Base-by-base conservation (phyloP, 805 yeast genomes). In the Candida insectorum region DNA sequence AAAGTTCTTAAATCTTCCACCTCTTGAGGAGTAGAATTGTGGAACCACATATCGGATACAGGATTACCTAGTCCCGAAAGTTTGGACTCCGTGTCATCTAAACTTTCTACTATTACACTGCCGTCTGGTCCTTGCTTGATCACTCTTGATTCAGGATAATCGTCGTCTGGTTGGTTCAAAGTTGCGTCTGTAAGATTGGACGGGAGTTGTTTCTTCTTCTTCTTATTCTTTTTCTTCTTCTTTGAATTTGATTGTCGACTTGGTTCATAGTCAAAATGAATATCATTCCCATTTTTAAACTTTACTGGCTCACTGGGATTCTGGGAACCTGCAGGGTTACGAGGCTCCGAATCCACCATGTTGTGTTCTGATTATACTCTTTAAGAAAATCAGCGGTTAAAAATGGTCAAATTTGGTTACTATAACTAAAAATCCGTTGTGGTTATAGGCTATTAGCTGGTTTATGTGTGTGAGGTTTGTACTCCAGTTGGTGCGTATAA, bases 111-210 rank as follows among this genome's bases (percentile, higher is more conserved):
- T 30, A 84, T 73, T 4, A 85, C 83, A 45, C 82, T 85, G 6
- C 94, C 94, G 52, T 84, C 81, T 4, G 80, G 72, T 3, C 75
- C 83, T 45, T 80, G 79, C 44, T 76, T 81, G 28, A 83, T 77
- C 4, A 83, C 78, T 36, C 93, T 57, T 6, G 88, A 80, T 10
- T 74, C 69, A 2, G 93, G 93, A 49, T 83, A 83, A 11, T 80
- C 86, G 22, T 73, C 70, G 24, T 70, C 65, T 10, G 80, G 76
- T 45, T 78, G 66, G 48, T 70, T 71, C 16, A 78, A 45, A 29
- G 76, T 69, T 2, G 75, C 77, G 27, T 71, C 60, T 36, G 50
- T 31, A 11, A 35, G 29, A 41, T 32, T 4, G 11, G 39, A 13
- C 11, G 24, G 24, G 29, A 28, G 15, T 29, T 41, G 47, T 15